phyloP scores from a whole-genome alignment of 2,329 filamentous ascomycete species.

The Cladosporium sp. region DNA sequence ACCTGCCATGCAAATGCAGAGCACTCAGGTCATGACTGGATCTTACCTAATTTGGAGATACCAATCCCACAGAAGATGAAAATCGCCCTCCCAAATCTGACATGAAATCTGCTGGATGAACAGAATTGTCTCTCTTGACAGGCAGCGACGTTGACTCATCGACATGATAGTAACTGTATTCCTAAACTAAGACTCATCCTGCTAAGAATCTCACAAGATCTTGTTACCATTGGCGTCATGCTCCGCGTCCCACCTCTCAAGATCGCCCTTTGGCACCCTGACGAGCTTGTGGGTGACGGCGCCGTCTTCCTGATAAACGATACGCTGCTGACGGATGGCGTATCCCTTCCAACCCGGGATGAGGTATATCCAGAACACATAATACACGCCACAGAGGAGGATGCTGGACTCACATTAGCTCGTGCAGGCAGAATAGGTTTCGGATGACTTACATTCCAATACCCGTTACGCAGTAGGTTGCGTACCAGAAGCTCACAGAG shows the following conservation, averaged over 20 bases:
- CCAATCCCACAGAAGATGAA: too few species aligned
- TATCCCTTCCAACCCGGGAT: constrained; percentile 53
- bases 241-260: constrained; percentile 53
- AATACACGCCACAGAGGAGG: constrained; percentile 52
- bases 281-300: constrained; percentile 51
- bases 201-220: not conserved
- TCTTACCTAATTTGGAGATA: too few species aligned
- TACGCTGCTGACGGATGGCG: constrained; percentile 47
- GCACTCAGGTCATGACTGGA: too few species aligned
- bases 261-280: constrained; percentile 48
- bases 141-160: not conserved
- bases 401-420: constrained; percentile 36
- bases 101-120: too few species aligned
- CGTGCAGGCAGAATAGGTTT: not conserved
- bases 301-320: constrained; percentile 29
- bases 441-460: constrained; percentile 53
- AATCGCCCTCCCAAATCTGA: too few species aligned
- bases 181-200: too few species aligned
- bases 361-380: constrained; percentile 53
- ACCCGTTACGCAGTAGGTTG: constrained; percentile 61
- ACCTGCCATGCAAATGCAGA: too few species aligned
- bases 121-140: too few species aligned
- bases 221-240: constrained; percentile 45
- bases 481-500: constrained; percentile 70
- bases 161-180: not conserved